Evolutionary conservation across 2,329 filamentous ascomycete species (phyloP).

Genomic region (Lasiodiplodia sp.): DNA sequence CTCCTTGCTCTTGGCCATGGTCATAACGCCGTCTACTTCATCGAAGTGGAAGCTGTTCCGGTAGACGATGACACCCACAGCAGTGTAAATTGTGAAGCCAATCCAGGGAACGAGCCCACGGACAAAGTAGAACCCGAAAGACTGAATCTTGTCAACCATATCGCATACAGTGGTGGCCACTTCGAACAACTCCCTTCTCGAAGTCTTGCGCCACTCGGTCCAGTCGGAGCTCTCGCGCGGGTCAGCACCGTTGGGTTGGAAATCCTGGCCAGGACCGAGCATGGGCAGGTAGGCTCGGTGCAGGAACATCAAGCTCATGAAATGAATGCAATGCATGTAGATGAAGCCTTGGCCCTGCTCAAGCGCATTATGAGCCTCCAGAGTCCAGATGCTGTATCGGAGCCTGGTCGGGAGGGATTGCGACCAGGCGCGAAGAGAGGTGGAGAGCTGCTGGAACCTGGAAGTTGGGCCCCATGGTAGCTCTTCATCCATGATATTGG

Average conservation of each 20-base stretch:
- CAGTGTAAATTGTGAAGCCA: constrained; percentile 52
- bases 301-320: constrained; percentile 52
- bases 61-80: constrained; percentile 50
- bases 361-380: constrained; percentile 51
- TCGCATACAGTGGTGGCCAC: constrained; percentile 47
- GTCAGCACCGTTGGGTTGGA: constrained; percentile 3
- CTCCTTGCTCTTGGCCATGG: constrained; percentile 42
- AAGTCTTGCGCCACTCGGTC: constrained; percentile 47
- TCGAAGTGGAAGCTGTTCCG: constrained; percentile 47
- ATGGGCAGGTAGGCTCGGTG: constrained; percentile 50
- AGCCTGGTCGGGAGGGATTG: constrained; percentile 43
- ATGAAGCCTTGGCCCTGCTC: constrained; percentile 51
- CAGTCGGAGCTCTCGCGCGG: constrained; percentile 33
- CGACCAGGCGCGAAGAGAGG: constrained; percentile 47
- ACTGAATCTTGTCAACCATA: constrained; percentile 52
- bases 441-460: constrained; percentile 46
- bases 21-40: constrained; percentile 38
- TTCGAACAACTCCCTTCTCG: constrained; percentile 45
- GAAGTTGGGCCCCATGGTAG: constrained; percentile 47
- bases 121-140: constrained; percentile 49
- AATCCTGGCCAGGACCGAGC: constrained; percentile 43
- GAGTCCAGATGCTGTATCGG: constrained; percentile 47
- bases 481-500: constrained; percentile 44
- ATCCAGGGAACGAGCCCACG: constrained; percentile 51
- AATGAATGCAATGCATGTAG: constrained; percentile 53